Evolutionary conservation across 441 rosid genomes (phyloP).

Genomic region (Eutrema salsugineum): DNA sequence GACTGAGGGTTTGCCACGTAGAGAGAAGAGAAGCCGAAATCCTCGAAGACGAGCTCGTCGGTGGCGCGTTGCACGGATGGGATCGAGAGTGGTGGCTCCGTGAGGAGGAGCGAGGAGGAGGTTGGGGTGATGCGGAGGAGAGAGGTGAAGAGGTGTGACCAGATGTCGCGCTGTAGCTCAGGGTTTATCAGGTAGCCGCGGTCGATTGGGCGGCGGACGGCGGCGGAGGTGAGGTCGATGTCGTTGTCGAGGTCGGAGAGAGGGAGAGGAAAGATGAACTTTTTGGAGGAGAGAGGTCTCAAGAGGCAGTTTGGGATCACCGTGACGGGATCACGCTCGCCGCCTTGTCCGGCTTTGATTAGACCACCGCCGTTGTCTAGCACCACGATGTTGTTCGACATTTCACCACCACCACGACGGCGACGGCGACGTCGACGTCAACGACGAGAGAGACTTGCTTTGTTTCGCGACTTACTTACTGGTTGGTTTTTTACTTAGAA

Average conservation of each 20-base stretch:
- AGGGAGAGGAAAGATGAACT: conserved; percentile 45
- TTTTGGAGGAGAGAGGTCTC: conserved; percentile 81
- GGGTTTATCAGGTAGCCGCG: conserved; percentile 91
- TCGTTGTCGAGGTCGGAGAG: conserved; percentile 13
- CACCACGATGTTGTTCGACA: conserved; percentile 74
- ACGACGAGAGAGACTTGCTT: too few relatives aligned
- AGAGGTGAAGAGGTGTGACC: conserved; percentile 70
- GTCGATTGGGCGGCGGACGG: conserved; percentile 91
- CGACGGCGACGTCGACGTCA: background rate
- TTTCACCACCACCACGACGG: conserved; percentile 16
- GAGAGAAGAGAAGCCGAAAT: conserved; percentile 67
- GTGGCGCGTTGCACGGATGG: conserved; percentile 76
- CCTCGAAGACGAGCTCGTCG: conserved; percentile 88
- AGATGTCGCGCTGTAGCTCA: conserved; percentile 86
- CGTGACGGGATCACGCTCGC: conserved; percentile 71
- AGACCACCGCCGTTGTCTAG: conserved; percentile 88
- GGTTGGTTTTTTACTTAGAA: too few relatives aligned
- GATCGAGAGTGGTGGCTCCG: conserved; percentile 69
- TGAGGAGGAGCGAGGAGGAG: conserved; percentile 64
- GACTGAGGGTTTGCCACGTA: conserved; percentile 68
- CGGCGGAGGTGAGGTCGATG: conserved; percentile 84
- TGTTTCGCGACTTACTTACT: too few relatives aligned
- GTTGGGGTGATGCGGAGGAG: conserved; percentile 58
- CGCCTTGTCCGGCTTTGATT: conserved; percentile 82
- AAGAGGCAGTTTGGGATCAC: conserved; percentile 80